These are phyloP conservation scores for Tritrichomonas foetus DNA, from an alignment of 208 protist genomes.

Conservation along the genomic window DNA sequence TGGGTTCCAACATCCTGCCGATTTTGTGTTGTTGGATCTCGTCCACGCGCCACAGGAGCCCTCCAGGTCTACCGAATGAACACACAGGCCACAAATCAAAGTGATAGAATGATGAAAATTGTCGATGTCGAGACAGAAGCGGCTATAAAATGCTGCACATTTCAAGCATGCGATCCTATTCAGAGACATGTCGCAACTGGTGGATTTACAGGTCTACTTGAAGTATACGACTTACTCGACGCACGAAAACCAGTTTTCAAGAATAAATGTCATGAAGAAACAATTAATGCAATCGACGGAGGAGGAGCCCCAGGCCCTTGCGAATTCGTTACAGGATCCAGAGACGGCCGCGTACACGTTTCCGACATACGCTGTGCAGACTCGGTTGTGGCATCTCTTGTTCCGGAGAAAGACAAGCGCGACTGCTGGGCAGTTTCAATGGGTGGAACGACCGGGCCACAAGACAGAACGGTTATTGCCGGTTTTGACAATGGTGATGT, in stretches of 20 bases:
- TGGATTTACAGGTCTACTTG: conserved; percentile 48
- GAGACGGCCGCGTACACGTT: conserved; percentile 53
- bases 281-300: conserved; percentile 58
- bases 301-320: conserved; percentile 52
- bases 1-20: conserved; percentile 53
- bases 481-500: conserved; percentile 64
- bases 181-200: conserved; percentile 50
- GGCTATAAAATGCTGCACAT: conserved; percentile 54
- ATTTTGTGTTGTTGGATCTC: conserved; percentile 49
- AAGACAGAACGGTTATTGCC: conserved; percentile 47
- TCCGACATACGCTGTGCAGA: conserved; percentile 49
- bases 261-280: conserved; percentile 44
- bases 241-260: conserved; percentile 45
- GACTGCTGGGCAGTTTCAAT: conserved; percentile 59
- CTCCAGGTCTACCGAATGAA: conserved; percentile 51
- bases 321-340: conserved; percentile 54
- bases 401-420: conserved; percentile 38
- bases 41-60: conserved; percentile 49
- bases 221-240: conserved; percentile 48
- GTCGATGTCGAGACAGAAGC: conserved; percentile 44
- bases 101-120: not conserved
- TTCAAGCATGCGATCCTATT: conserved; percentile 47
- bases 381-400: conserved; percentile 46
- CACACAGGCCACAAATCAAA: conserved; percentile 39
- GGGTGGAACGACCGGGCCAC: conserved; percentile 48